Evolutionary conservation across 805 yeast species (phyloP), one percentile per base, ranked within the genome.

Genomic region (Pichia rugopelliculosa): DNA sequence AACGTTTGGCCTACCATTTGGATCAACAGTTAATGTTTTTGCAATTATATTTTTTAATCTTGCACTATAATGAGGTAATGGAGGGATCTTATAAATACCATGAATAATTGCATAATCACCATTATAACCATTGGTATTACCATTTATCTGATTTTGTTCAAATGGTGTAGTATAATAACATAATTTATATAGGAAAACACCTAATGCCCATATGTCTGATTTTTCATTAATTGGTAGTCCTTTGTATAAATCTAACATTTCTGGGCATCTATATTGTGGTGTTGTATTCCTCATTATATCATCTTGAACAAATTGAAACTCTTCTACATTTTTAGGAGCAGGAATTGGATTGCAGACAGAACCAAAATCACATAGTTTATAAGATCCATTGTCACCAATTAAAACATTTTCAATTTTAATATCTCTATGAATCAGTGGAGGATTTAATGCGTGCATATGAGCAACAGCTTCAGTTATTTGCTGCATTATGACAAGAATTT

Each of bases 121-220:
- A 17, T 72, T 72, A 18, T 64, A 66, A 13, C 59, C 69, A 40
- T 62, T 59, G 3, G 60, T 61, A 39, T 57, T 59, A 11, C 67
- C 66, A 51, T 66, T 66, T 42, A 66, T 65, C 8, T 66, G 52
- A 40, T 70, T 68, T 26, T 65, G 68, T 62, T 86, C 95, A 59
- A 86, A 86, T 0, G 95, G 95, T 0, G 95, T 86, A 0, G 87
- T 85, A 57, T 83, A 86, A 62, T 83, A 86, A 59, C 93, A 84
- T 42, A 86, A 60, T 60, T 86, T 86, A 68, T 85, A 86, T 30
- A 86, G 63, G 53, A 85, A 82, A 24, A 85, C 77, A 12, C 95
- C 95, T 33, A 86, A 61, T 0, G 95, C 95, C 95, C 95, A 86
- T 21, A 86, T 76, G 61, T 86, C 95, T 44, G 87, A 78, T 62